A percentile compares a stretch with the other conserved stretches of the same genome.
Evolutionary conservation across 2,329 filamentous ascomycete species (phyloP).

Genomic region (Camillea tinctor): DNA sequence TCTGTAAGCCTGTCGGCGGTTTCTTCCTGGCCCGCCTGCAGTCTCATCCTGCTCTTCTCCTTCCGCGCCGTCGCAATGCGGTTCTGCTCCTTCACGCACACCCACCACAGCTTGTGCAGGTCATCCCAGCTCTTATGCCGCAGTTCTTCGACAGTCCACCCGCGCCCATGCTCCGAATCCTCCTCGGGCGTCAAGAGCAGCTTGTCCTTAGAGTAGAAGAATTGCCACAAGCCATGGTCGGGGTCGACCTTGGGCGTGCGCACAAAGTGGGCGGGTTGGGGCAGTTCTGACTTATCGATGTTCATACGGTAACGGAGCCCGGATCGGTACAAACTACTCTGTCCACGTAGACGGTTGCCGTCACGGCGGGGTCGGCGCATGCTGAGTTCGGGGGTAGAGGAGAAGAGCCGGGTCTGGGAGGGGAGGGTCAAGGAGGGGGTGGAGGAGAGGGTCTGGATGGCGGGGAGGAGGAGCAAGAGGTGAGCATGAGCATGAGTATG

Average conservation of each 20-base stretch:
- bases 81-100: conserved; percentile 88
- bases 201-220: conserved; percentile 73
- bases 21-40: conserved; percentile 74
- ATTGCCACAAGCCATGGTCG: conserved; percentile 87
- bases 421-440: conserved; percentile 7
- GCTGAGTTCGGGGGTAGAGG: conserved; percentile 29
- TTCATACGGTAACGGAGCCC: conserved; percentile 74
- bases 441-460: conserved; percentile 12
- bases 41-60: conserved; percentile 65
- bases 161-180: conserved; percentile 69
- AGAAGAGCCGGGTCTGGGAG: conserved; percentile 30
- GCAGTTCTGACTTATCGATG: conserved; percentile 69
- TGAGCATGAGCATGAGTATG: no score
- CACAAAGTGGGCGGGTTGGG: conserved; percentile 66
- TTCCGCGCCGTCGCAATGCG: conserved; percentile 73
- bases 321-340: conserved; percentile 76
- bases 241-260: conserved; percentile 60
- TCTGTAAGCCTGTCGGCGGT: conserved; percentile 58
- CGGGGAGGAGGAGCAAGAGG: conserved; percentile 15
- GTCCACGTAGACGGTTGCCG: conserved; percentile 75
- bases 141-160: conserved; percentile 84
- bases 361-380: conserved; percentile 54
- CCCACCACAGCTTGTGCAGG: conserved; percentile 90
- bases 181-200: conserved; percentile 72
- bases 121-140: conserved; percentile 91